These are phyloP conservation scores for Phaeosphaeriaceae sp. DNA, from an alignment of 2,329 filamentous ascomycete genomes.

Conservation along the genomic window DNA sequence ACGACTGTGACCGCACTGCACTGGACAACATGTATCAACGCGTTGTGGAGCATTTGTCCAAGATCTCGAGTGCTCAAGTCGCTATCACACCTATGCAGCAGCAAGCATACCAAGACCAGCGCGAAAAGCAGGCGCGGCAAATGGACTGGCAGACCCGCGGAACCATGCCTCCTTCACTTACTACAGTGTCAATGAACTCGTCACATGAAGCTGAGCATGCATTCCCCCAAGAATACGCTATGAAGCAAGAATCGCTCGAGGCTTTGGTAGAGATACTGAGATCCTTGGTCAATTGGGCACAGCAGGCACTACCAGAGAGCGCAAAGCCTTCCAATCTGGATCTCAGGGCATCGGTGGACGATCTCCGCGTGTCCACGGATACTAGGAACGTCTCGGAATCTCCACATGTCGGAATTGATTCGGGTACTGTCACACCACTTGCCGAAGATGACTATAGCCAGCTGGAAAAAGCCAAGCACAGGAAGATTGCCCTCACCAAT, in stretches of 20 bases:
- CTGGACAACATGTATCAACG: constrained; percentile 96
- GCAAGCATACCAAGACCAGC: constrained; percentile 84
- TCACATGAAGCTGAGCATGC: constrained; percentile 68
- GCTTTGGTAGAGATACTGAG: constrained; percentile 86
- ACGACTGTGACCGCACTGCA: constrained; percentile 91
- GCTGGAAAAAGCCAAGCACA: constrained; percentile 92
- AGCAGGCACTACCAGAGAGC: constrained; percentile 66
- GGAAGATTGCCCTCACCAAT: constrained; percentile 90
- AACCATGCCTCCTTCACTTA: constrained; percentile 86
- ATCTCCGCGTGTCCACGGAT: constrained; percentile 79
- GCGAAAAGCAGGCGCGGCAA: constrained; percentile 65
- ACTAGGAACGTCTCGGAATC: constrained; percentile 67
- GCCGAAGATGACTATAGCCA: constrained; percentile 89
- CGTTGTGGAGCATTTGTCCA: constrained; percentile 91
- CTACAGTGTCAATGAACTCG: constrained; percentile 74
- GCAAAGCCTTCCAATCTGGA: constrained; percentile 54
- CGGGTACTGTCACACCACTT: constrained; percentile 51
- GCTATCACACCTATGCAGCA: constrained; percentile 79
- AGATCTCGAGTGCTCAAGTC: constrained; percentile 82
- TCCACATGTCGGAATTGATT: constrained; percentile 65
- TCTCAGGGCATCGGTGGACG: constrained; percentile 63
- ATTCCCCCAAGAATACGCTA: constrained; percentile 85
- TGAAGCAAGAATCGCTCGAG: constrained; percentile 90
- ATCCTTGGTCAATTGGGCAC: constrained; percentile 92
- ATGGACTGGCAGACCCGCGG: constrained; percentile 86